These are phyloP conservation scores for Trichoderma guizhouense DNA, from an alignment of 2,329 filamentous ascomycete species.

Conservation along the genomic window DNA sequence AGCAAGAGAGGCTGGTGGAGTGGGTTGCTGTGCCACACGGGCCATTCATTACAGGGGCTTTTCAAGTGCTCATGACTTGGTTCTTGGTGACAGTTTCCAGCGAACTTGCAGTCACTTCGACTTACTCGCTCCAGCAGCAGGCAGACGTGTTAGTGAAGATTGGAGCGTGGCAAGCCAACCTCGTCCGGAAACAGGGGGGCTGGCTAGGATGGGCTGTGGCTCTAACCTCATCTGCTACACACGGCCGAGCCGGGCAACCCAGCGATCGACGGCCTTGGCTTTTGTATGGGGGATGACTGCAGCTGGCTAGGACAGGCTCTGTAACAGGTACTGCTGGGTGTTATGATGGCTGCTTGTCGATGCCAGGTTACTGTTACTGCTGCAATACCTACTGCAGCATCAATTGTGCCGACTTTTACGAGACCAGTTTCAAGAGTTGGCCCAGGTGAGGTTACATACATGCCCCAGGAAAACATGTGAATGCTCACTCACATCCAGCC, in stretches of 20 bases:
- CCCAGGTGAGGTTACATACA: background rate
- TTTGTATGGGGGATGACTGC: background rate
- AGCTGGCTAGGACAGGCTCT: background rate
- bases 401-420: background rate
- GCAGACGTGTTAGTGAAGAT: background rate
- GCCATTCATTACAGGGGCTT: background rate
- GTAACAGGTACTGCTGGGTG: background rate
- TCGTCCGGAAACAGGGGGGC: slow-evolving; percentile 9
- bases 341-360: background rate
- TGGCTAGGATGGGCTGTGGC: slow-evolving; percentile 11
- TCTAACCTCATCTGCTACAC: slow-evolving; percentile 20
- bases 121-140: background rate
- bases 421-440: background rate
- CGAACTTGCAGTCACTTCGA: background rate
- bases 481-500: background rate
- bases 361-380: background rate
- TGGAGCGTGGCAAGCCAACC: slow-evolving; percentile 2
- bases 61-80: background rate
- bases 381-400: background rate
- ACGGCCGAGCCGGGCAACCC: slow-evolving; percentile 18
- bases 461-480: background rate
- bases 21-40: background rate
- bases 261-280: slow-evolving; percentile 15
- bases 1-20: background rate
- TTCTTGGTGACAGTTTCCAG: too few species aligned